Base-by-base conservation (phyloP, 129 eudicot genomes). In the Arctium minus region DNA sequence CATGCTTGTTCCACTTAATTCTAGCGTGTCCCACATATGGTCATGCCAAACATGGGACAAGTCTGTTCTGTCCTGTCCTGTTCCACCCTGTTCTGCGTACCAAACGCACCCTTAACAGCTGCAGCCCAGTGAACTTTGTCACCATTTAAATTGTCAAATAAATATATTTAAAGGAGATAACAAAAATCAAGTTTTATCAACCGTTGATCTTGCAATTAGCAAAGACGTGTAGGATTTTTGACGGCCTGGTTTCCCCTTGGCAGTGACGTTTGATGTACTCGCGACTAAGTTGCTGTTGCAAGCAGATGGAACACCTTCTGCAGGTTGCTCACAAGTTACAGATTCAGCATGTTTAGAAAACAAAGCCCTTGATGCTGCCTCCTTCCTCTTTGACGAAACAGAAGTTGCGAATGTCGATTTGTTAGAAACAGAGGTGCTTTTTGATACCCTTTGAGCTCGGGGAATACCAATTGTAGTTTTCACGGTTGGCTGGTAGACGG, bases 181-280 rank as follows among this genome's bases (percentile, higher is more conserved):
- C 22, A 9, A 15, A 40, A 40, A 46, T 15, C 0, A 81, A 29
- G 76, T 38, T 17, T 68, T 15, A 7, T 37, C 79, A 70, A 96
- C 99, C 96, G 93, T 91, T 80, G 99, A 84, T 82, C 95, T 86
- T 75, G 92, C 89, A 33, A 93, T 82, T 86, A 96, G 84, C 74
- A 87, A 86, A 8, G 90, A 89, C 1, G 98, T 96, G 85, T 84
- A 96, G 10, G 99, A 96, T 76, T 88, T 96, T 82, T 96, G 86
- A 18, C 99, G 93, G 44, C 73, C 88, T 80, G 93, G 83, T 87
- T 81, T 92, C 85, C 89, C 91, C 70, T 83, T 87, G 79, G 87
- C 40, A 70, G 82, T 69, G 77, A 69, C 44, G 3, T 79, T 81
- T 79, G 86, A 86, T 73, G 84, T 78, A 67, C 78, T 64, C 74